These are phyloP conservation scores for Fistulinella prunicolor DNA, from an alignment of 768 basidiomycete species.

Conservation along the genomic window DNA sequence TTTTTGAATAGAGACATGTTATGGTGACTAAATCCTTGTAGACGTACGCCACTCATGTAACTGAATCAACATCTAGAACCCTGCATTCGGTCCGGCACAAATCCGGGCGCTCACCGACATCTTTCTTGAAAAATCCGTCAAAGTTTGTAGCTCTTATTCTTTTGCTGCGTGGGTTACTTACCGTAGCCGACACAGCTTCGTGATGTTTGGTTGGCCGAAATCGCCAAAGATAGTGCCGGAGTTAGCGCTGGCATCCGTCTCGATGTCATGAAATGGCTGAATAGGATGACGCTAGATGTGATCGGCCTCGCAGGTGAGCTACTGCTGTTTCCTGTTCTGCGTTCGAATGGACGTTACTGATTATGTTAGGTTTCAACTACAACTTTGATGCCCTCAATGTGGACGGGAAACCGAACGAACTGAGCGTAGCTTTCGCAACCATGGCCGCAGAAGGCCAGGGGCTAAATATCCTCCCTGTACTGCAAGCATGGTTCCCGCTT, in stretches of 20 bases:
- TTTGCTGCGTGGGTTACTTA: not conserved
- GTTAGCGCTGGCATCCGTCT: conserved; percentile 9
- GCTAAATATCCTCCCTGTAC: conserved; percentile 24
- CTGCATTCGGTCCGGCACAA: conserved; percentile 59
- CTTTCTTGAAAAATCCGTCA: conserved; percentile 53
- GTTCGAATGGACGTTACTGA: not conserved
- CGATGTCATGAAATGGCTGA: conserved; percentile 34
- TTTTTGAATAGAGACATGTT: conserved; percentile 15
- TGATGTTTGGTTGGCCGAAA: conserved; percentile 40
- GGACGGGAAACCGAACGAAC: conserved; percentile 24
- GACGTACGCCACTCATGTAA: not conserved
- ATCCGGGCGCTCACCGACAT: conserved; percentile 54
- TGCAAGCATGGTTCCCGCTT: conserved; percentile 36
- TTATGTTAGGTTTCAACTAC: conserved; percentile 36
- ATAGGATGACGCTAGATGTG: conserved; percentile 36
- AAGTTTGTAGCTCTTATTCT: conserved; percentile 31
- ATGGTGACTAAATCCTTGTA: conserved; percentile 18
- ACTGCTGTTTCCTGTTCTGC: not conserved
- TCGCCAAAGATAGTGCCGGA: conserved; percentile 21
- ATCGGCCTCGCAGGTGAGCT: conserved; percentile 36
- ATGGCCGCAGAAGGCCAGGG: conserved; percentile 12
- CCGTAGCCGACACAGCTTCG: conserved; percentile 31
- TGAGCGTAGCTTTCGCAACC: conserved; percentile 31
- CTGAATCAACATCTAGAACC: conserved; percentile 39
- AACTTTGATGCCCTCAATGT: conserved; percentile 31